Evolutionary conservation across 1,284 basidiomycete species (phyloP).

Genomic region (Cryptococcus sp.): DNA sequence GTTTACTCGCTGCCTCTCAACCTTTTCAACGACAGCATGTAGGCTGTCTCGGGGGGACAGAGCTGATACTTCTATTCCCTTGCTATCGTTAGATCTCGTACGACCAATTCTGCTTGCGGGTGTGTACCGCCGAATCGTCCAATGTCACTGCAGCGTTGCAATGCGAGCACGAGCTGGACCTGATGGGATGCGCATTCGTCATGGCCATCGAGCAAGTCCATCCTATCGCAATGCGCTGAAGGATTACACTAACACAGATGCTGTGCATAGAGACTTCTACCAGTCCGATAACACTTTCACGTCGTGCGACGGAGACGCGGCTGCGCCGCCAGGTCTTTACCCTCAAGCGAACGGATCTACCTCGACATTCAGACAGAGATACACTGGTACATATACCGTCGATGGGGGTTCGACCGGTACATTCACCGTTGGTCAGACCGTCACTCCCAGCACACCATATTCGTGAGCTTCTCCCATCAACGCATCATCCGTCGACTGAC

Average conservation of each 20-base stretch:
- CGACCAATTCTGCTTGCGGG: conserved; percentile 54
- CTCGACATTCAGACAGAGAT: conserved; percentile 54
- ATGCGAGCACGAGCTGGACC: conserved; percentile 50
- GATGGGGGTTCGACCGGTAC: conserved; percentile 23
- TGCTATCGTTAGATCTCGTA: conserved; percentile 38
- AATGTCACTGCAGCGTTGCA: conserved; percentile 44
- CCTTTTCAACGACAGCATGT: not conserved
- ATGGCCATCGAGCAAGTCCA: conserved; percentile 47
- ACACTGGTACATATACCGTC: conserved; percentile 47
- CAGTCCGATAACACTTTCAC: conserved; percentile 49
- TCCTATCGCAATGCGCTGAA: not conserved
- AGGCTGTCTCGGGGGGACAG: no score
- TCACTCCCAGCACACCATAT: conserved; percentile 41
- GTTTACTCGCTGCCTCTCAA: conserved; percentile 3
- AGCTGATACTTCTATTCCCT: no score
- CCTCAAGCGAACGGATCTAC: conserved; percentile 42
- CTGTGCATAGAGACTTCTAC: conserved; percentile 31
- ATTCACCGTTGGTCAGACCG: conserved; percentile 44
- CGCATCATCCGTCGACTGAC: conserved; percentile 1
- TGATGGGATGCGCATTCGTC: conserved; percentile 54
- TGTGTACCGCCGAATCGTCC: conserved; percentile 50
- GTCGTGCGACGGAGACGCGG: conserved; percentile 53
- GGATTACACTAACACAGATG: not conserved
- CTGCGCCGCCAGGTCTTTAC: conserved; percentile 53
- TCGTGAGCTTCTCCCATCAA: conserved; percentile 20